phyloP scores from a whole-genome alignment of 2,329 filamentous ascomycete species.

The Rhinocladiella mackenziei region DNA sequence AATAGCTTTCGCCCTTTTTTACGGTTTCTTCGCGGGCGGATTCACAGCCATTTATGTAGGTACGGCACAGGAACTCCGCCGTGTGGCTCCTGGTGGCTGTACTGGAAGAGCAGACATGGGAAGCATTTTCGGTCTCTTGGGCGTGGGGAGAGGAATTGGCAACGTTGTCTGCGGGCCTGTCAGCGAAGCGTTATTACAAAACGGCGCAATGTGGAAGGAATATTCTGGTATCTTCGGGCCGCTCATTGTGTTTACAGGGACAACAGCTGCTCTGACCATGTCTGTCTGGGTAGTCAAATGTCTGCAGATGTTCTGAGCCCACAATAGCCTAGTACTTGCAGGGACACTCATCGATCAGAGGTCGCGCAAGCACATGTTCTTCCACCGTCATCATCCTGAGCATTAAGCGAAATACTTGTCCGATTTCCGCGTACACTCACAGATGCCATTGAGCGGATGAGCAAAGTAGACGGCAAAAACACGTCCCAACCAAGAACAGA shows the following conservation, averaged over 20 bases:
- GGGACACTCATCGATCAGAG: not conserved
- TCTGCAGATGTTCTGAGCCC: conserved; percentile 10
- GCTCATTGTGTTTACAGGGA: conserved; percentile 42
- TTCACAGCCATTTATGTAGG: conserved; percentile 44
- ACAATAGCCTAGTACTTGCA: not conserved
- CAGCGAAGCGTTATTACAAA: conserved; percentile 39
- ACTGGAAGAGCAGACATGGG: conserved; percentile 40
- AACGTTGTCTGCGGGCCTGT: conserved; percentile 51
- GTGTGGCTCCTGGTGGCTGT: conserved; percentile 9
- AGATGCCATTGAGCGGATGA: too few species aligned
- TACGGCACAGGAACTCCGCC: conserved; percentile 35
- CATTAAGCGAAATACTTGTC: too few species aligned
- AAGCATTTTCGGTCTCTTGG: conserved; percentile 48
- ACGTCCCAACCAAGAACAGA: too few species aligned
- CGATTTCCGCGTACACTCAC: too few species aligned
- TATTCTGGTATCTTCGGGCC: conserved; percentile 7
- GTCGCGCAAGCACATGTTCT: too few species aligned
- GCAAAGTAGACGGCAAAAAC: too few species aligned
- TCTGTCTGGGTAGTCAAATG: conserved; percentile 4
- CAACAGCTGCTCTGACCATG: conserved; percentile 33
- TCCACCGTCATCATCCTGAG: too few species aligned
- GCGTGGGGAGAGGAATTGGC: conserved; percentile 50
- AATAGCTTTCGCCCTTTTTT: conserved; percentile 40
- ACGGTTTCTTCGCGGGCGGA: conserved; percentile 44
- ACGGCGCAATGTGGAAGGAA: not conserved